Evolutionary conservation across 2,329 filamentous ascomycete genomes (phyloP).

Genomic region (Exophiala dermatitidis): DNA sequence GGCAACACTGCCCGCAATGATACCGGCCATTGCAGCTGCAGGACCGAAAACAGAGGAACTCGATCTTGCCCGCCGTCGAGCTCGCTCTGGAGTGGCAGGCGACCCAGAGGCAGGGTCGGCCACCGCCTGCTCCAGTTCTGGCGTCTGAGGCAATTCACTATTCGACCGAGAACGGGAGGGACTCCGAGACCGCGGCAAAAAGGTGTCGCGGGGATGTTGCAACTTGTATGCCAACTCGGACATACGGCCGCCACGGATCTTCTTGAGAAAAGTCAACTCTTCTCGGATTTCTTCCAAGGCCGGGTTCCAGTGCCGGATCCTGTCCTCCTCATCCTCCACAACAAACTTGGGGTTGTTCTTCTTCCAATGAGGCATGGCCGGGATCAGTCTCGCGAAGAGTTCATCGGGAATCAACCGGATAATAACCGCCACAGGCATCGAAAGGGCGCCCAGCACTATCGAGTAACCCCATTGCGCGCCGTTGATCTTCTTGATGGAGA

Average conservation of each 20-base stretch:
- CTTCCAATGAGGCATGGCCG: conserved; percentile 26
- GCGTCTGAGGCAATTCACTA: conserved; percentile 39
- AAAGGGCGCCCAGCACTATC: conserved; percentile 44
- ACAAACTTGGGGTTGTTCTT: conserved; percentile 27
- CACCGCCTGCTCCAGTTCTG: conserved; percentile 33
- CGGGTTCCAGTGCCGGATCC: conserved; percentile 50
- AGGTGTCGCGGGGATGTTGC: conserved; percentile 51
- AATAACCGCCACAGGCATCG: conserved; percentile 45
- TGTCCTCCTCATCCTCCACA: conserved; percentile 37
- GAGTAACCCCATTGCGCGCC: conserved; percentile 51
- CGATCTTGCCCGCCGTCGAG: conserved; percentile 46
- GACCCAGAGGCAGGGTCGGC: conserved; percentile 34
- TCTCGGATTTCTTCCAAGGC: conserved; percentile 57
- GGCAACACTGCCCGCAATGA: conserved; percentile 58
- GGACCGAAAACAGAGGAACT: conserved; percentile 53
- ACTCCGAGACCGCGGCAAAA: conserved; percentile 32
- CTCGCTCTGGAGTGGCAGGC: conserved; percentile 50
- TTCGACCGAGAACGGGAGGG: conserved; percentile 35
- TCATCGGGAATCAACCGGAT: conserved; percentile 48
- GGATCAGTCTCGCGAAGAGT: conserved; percentile 41
- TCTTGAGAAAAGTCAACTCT: conserved; percentile 57
- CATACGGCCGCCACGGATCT: conserved; percentile 56
- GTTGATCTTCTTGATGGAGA: conserved; percentile 45
- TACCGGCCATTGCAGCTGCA: conserved; percentile 58
- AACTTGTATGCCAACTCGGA: conserved; percentile 55